These are phyloP conservation scores for Closterium sp. DNA, from an alignment of 139 green algal species.

Conservation along the genomic window DNA sequence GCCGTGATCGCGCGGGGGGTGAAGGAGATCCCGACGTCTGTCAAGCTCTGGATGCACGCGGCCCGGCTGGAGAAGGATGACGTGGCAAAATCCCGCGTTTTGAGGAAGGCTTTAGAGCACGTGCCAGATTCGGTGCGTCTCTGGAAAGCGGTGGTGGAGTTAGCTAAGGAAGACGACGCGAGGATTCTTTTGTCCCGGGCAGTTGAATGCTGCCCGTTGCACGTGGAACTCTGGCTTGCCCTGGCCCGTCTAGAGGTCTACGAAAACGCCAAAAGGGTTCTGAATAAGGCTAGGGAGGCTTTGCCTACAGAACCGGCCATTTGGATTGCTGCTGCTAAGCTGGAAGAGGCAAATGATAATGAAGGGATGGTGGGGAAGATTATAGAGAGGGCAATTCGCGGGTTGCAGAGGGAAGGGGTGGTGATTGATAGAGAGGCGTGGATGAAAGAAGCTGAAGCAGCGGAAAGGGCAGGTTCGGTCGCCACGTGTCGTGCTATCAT, in stretches of 20 bases:
- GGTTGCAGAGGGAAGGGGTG: constrained; percentile 75
- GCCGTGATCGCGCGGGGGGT: constrained; percentile 87
- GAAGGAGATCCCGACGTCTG: constrained; percentile 70
- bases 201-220: constrained; percentile 88
- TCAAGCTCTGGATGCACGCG: constrained; percentile 91
- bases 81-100: constrained; percentile 78
- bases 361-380: constrained; percentile 74
- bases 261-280: constrained; percentile 88
- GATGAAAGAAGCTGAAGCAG: constrained; percentile 67
- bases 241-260: constrained; percentile 91
- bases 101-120: constrained; percentile 87
- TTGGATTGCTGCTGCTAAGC: constrained; percentile 93
- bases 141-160: constrained; percentile 95
- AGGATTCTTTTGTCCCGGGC: constrained; percentile 78
- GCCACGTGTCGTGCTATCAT: constrained; percentile 73
- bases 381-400: constrained; percentile 68
- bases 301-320: constrained; percentile 87
- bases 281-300: constrained; percentile 91
- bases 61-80: constrained; percentile 74
- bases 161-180: constrained; percentile 86
- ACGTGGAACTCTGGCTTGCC: constrained; percentile 96
- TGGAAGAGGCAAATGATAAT: constrained; percentile 92
- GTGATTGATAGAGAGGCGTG: constrained; percentile 89
- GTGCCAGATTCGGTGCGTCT: constrained; percentile 84
- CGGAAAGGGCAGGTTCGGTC: constrained; percentile 44